Percentiles rank a stretch among this genome's conserved stretches.
phyloP scores from a whole-genome alignment of 345 rosid species.

The Populus nigra region DNA sequence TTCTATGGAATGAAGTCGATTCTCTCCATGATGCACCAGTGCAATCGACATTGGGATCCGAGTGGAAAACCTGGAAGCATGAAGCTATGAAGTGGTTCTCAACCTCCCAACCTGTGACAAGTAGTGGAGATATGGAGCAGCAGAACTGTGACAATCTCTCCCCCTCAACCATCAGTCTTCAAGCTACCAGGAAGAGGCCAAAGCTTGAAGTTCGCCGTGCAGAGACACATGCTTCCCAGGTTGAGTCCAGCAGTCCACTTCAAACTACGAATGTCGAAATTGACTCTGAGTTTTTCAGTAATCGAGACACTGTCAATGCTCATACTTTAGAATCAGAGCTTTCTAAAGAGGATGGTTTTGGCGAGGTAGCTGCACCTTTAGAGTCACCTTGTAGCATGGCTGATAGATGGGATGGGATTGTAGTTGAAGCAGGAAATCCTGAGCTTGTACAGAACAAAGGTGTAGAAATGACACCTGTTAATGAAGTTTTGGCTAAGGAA shows the following conservation, averaged over 20 bases:
- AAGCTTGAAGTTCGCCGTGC: constrained; percentile 96
- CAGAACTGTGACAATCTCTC: constrained; percentile 41
- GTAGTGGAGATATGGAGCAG: constrained; percentile 43
- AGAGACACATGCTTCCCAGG: constrained; percentile 58
- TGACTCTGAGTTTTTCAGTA: constrained; percentile 54
- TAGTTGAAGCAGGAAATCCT: constrained; percentile 57
- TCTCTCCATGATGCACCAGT: constrained; percentile 60
- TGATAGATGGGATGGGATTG: constrained; percentile 69
- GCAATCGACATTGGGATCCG: constrained; percentile 68
- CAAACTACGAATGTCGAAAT: constrained; percentile 46
- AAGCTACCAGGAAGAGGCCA: constrained; percentile 67
- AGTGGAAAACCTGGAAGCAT: constrained; percentile 99
- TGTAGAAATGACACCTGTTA: constrained; percentile 35
- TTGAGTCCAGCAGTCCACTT: constrained; percentile 44
- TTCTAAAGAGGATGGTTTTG: constrained; percentile 25
- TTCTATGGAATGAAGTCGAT: constrained; percentile 77
- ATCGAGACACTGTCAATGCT: constrained; percentile 39
- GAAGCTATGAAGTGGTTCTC: constrained; percentile 84
- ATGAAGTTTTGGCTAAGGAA: constrained; percentile 39
- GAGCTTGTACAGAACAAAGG: constrained; percentile 25
- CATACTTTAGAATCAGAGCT: constrained; percentile 32
- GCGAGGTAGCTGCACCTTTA: constrained; percentile 31
- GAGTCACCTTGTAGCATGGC: constrained; percentile 47
- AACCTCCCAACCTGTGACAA: constrained; percentile 44
- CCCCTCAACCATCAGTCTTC: constrained; percentile 45